A percentile compares a stretch with the other conserved stretches of the same genome.
phyloP scores from a whole-genome alignment of 2,329 filamentous ascomycete genomes.

The Apiospora kogelbergensis region DNA sequence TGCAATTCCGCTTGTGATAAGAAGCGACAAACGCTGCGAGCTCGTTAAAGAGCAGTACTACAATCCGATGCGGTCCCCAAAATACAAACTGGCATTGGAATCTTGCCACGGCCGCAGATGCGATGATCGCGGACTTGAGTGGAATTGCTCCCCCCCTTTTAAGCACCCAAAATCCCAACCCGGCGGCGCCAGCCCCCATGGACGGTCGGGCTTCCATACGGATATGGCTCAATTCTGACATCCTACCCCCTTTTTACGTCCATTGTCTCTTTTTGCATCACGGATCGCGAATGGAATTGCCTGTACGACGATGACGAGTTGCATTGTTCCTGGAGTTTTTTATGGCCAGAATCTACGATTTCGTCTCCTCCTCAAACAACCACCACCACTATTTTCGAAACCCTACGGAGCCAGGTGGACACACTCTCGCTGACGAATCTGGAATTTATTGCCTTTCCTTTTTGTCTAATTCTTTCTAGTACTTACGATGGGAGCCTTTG shows the following conservation, averaged over 20 bases:
- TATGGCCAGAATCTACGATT: neutral
- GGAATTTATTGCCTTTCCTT: neutral
- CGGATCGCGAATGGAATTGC: neutral
- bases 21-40: conserved; percentile 32
- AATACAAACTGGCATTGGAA: neutral
- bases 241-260: neutral
- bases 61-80: neutral
- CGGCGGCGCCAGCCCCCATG: neutral
- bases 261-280: neutral
- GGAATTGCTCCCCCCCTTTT: neutral
- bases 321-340: neutral
- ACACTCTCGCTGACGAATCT: neutral
- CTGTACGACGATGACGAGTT: neutral
- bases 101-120: neutral
- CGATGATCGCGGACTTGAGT: too few relatives aligned
- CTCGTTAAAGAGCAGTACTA: conserved; percentile 14
- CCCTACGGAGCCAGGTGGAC: neutral
- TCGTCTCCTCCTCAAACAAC: neutral
- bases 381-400: neutral
- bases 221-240: neutral
- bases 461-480: neutral
- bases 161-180: neutral
- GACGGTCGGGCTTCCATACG: neutral
- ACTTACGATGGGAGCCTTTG: neutral
- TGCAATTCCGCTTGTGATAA: conserved; percentile 49